Base-by-base conservation (phyloP, 1,284 basidiomycete species). In the Coniferiporia sulphurascens region DNA sequence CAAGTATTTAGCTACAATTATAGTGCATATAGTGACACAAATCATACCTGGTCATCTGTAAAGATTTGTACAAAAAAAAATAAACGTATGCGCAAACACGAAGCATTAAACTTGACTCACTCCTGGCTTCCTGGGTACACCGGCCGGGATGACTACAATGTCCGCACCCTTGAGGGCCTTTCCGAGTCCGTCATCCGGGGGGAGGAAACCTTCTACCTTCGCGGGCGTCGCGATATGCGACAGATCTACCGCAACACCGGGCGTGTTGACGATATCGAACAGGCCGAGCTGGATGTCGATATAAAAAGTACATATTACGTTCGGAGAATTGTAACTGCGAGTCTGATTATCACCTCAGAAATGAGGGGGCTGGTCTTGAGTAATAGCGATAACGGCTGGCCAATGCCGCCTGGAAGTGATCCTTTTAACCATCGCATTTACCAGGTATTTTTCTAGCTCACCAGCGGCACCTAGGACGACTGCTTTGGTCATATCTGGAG, bases 251-350 rank as follows among this genome's bases (percentile, higher is more conserved):
- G 94, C 94, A 66, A 99, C 95, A 76, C 97, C 96, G 50, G 95
- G 94, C 13, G 95, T 92, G 74, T 93, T 92, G 73, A 93, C 90
- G 76, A 99, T 95, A 92, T 99, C 97, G 75, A 85, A 98, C 64
- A 98, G 86, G 56, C 86, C 80, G 62, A 99, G 87, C 83, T 90
- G 65, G 32, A 45, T 15, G 22, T 45, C 2, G 34, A 46, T 22
- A 6, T 19, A 15, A 19, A 13, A 63, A 36, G 48, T 9, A 46
- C 46, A 44, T 6, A n/a, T 48, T 48, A 27, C 48, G 10, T 6
- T 22, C 32, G 7, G 19, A 46, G 44, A 36, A 21, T 44, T 21
- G 43, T 10, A 27, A 32, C 48, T n/a, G 55, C 5, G 35, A 36
- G 38, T 52, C 34, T 51, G 50, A 51, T 41, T 41, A 41, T 63